phyloP scores from a whole-genome alignment of 805 yeast genomes.

The Ascoidea rubescens region DNA sequence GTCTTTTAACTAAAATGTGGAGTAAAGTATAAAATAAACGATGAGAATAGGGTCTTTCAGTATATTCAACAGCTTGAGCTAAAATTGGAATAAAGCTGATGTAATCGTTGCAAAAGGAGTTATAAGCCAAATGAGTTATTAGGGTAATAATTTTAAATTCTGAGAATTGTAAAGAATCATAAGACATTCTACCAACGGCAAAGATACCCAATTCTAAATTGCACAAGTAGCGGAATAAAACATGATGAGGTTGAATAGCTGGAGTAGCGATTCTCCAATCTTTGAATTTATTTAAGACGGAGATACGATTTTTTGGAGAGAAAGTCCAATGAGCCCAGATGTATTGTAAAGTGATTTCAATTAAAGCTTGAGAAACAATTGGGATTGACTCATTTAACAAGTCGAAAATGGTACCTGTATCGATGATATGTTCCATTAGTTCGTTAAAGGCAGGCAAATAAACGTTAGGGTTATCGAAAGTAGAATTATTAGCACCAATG shows the following conservation, averaged over 20 bases:
- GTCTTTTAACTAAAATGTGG: conserved; percentile 15
- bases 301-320: conserved; percentile 10
- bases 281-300: conserved; percentile 14
- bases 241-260: conserved; percentile 17
- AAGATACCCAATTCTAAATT: conserved; percentile 21
- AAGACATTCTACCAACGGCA: conserved; percentile 13
- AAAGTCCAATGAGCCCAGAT: conserved; percentile 33
- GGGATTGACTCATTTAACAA: conserved; percentile 14
- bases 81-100: conserved; percentile 21
- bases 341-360: conserved; percentile 29
- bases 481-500: conserved; percentile 19
- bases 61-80: conserved; percentile 20
- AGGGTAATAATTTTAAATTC: conserved; percentile 12
- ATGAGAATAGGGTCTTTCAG: conserved; percentile 12
- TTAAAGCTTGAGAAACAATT: conserved; percentile 17
- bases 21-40: conserved; percentile 18
- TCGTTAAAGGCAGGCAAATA: conserved; percentile 24
- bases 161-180: conserved; percentile 7
- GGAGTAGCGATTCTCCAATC: conserved; percentile 23
- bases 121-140: conserved; percentile 10
- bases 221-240: conserved; percentile 21
- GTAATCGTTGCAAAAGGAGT: conserved; percentile 19
- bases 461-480: conserved; percentile 21
- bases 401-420: conserved; percentile 22
- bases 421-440: conserved; percentile 26